Evolutionary conservation across 1,284 basidiomycete genomes (phyloP), one percentile per base, ranked within the genome.

Genomic region (Prillingera fragicola): DNA sequence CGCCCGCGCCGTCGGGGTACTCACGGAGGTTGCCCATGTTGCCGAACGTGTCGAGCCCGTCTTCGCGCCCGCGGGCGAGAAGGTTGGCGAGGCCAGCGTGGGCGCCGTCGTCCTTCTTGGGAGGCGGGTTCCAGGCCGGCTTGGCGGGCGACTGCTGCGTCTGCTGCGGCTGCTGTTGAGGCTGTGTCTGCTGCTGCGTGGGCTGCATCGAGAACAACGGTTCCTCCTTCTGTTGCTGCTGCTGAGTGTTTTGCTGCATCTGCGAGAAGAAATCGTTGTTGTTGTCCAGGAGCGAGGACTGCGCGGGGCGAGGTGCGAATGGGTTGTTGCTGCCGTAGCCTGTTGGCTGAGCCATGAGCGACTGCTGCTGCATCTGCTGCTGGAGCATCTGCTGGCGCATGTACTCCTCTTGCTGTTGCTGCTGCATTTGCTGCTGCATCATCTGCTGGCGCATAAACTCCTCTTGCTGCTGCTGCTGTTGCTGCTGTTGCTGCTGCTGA

Each of bases 11-110:
- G 15, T 17, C 19, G 31, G 28, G 28, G 19, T 75, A 54, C 62
- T 84, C 77, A 69, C 91, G 79, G 49, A 92, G 69, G 43, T 76
- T 62, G 27, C 92, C 91, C 31, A 81, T 61, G 68, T 96, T 96
- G 38, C 91, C 91, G 65, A 96, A 96, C 32, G 91, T 92, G 72
- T 96, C 91, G 67, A 85, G 74, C 0, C 92, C 91, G 57, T 88
- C 89, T 44, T 89, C 88, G 45, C 74, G 76, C 0, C 69, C 69
- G 57, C 86, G 85, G 7, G 87, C 90, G 52, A 95, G 80, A 56
- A 95, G 69, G 45, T 72, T 76, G 5, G 89, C 89, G 43, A 96
- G 78, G 36, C 82, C 78, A 8, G 82, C 70, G 65, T 94, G 83
- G 56, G 87, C 81, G 47, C 84, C 80, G 55, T 82, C 80, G 50